Base-by-base conservation (phyloP, 2,329 filamentous ascomycete genomes). In the Colletotrichum gigasporum region DNA sequence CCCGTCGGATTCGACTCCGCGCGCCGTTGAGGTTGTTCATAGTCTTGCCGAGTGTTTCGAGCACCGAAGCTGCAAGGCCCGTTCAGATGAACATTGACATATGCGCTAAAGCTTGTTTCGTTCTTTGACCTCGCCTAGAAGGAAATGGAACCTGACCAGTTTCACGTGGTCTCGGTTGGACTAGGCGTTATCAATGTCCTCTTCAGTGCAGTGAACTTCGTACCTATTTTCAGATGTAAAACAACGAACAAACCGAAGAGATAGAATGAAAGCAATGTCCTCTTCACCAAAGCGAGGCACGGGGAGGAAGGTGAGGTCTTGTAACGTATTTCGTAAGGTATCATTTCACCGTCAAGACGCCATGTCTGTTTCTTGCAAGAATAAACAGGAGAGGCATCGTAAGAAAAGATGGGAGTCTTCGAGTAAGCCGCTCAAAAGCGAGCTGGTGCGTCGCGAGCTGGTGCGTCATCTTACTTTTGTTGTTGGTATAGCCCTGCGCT, bases 391-490 rank as follows among this genome's bases (percentile, higher is more conserved):
- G n/a, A n/a, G n/a, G n/a, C n/a, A n/a, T n/a, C n/a, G n/a, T n/a
- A n/a, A 39, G 26, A 44, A 24, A 44, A 12, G n/a, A n/a, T 47
- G n/a, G n/a, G n/a, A n/a, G n/a, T 28, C 8, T 35, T 56, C 7
- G 30, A 56, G 41, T 56, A 56, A 39, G 22, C 53, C 53, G 53
- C 53, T 47, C 41, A 45, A 20, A 56, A 28, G 30, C 53, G 41
- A 56, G 41, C 41, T 37, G 41, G 53, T 37, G 53, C 53, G 41
- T 56, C 53, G 30, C 53, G 41, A 56, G 41, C 41, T 37, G 41
- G 53, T 37, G 53, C 53, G 41, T 56, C 53, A 47, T 56, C 53
- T 56, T 56, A 41, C 41, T 56, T 47, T 56, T 56, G n/a, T n/a
- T 16, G 34, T 41, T 56, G 41, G 41, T 37, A 56, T 56, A 47